Base-by-base conservation (phyloP, 129 eudicot genomes). In the Scalesia atractyloides region DNA sequence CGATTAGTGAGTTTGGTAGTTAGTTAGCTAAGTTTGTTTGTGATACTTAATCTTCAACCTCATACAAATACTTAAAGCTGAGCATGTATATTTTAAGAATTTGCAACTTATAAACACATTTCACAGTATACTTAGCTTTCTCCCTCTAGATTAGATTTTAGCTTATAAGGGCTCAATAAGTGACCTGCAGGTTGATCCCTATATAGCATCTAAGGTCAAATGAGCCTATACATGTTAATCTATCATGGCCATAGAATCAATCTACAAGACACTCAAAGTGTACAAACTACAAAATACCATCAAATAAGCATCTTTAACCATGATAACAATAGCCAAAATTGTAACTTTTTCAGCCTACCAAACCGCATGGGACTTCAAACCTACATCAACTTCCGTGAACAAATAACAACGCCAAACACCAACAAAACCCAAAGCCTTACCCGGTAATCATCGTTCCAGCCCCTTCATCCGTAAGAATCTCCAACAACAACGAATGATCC, bases 381-480 rank as follows among this genome's bases (percentile, higher is more conserved):
- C 68, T 20, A 59, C 68, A 73, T 44, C 44, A 30, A 54, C 37
- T 6, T 22, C 2, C 4, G 0, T 9, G 0, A 41, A 39, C 13
- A 39, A 19, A 64, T 19, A 36, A 20, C 41, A 36, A 64, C 1
- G 9, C 24, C 4, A 51, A 75, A 41, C 34, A 65, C n/a, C 5
- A 54, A 56, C 36, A 54, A 10, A 30, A 63, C 19, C 17, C 7
- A 64, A 39, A 20, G 43, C 12, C 64, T 89, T 70, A 94, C 64
- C 97, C 86, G 19, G 94, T 82, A 14, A 95, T 95, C 99, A 95
- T 95, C 5, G 97, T 95, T 53, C 99, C 97, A 49, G 94, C 97
- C 0, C 99, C 97, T 86, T 85, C 88, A 80, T 86, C 99, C 0
- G 97, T 95, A 44, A 95, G 86, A 53, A 95, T 73, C 81, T 90